Percentiles rank a stretch among this genome's conserved stretches.
phyloP scores from a whole-genome alignment of 1,284 basidiomycete species.

The Irpex rosettiformis region DNA sequence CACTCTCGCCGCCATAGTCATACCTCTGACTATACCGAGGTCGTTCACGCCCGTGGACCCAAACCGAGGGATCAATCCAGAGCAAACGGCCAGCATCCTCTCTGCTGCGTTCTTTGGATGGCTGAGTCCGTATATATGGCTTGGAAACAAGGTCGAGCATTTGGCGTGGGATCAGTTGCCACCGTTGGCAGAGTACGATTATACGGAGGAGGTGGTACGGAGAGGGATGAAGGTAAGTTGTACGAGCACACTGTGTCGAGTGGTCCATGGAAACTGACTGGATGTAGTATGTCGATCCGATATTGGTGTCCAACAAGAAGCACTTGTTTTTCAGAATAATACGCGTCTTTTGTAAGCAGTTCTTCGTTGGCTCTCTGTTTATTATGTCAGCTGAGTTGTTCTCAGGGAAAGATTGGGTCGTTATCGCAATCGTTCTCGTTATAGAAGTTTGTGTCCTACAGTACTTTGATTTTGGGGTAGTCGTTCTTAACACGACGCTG shows the following conservation, averaged over 20 bases:
- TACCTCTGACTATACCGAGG: constrained; percentile 46
- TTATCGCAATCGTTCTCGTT: constrained; percentile 20
- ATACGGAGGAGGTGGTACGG: constrained; percentile 35
- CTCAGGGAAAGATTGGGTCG: constrained; percentile 21
- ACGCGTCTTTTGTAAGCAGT: constrained; percentile 17
- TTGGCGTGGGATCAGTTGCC: constrained; percentile 33
- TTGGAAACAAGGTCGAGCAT: constrained; percentile 25
- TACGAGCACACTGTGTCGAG: background rate
- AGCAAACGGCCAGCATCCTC: constrained; percentile 61
- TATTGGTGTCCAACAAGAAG: constrained; percentile 12
- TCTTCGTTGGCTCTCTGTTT: background rate
- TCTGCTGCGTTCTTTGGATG: constrained; percentile 57
- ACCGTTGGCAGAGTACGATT: constrained; percentile 43
- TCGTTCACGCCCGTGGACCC: constrained; percentile 43
- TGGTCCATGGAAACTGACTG: constrained; percentile 15
- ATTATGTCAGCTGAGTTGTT: constrained; percentile 13
- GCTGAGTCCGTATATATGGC: constrained; percentile 36
- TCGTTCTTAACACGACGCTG: too few species aligned
- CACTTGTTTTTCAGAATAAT: constrained; percentile 26
- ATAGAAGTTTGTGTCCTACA: constrained; percentile 7
- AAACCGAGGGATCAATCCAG: constrained; percentile 48
- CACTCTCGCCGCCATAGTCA: constrained; percentile 34
- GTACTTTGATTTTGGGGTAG: background rate
- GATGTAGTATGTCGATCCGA: constrained; percentile 26
- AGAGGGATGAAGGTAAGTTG: constrained; percentile 23